These are phyloP conservation scores for Russula emetica DNA, from an alignment of 768 basidiomycete species.

Conservation along the genomic window DNA sequence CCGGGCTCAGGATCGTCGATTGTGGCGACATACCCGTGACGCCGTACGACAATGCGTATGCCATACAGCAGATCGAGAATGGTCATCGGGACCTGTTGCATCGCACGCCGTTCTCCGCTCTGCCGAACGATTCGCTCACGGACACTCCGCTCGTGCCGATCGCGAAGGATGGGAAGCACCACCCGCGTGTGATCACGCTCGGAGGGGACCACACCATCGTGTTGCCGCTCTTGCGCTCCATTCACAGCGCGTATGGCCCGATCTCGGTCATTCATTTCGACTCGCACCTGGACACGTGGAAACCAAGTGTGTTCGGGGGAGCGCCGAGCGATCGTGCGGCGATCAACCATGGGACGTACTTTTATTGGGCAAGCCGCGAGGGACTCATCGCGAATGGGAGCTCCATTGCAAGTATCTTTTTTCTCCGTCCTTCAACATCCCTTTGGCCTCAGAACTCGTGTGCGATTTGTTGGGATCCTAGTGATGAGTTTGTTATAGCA, in stretches of 20 bases:
- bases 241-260: constrained; percentile 71
- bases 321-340: constrained; percentile 67
- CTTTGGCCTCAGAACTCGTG: constrained; percentile 26
- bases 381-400: constrained; percentile 73
- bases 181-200: constrained; percentile 76
- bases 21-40: constrained; percentile 78
- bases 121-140: constrained; percentile 59
- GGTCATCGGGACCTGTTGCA: constrained; percentile 70
- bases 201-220: constrained; percentile 90
- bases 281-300: constrained; percentile 80
- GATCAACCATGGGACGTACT: constrained; percentile 87
- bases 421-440: constrained; percentile 28
- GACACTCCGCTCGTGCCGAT: constrained; percentile 55
- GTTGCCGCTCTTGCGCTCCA: constrained; percentile 59
- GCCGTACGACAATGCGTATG: constrained; percentile 69
- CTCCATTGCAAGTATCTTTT: constrained; percentile 72
- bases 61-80: constrained; percentile 69
- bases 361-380: constrained; percentile 83
- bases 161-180: constrained; percentile 64
- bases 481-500: constrained; percentile 55
- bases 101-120: constrained; percentile 54
- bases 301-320: constrained; percentile 68
- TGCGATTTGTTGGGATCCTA: constrained; percentile 65
- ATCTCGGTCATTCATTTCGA: constrained; percentile 87
- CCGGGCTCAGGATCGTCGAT: constrained; percentile 66